phyloP scores from a whole-genome alignment of 2,329 filamentous ascomycete genomes.

The Botrytis pseudocinerea region DNA sequence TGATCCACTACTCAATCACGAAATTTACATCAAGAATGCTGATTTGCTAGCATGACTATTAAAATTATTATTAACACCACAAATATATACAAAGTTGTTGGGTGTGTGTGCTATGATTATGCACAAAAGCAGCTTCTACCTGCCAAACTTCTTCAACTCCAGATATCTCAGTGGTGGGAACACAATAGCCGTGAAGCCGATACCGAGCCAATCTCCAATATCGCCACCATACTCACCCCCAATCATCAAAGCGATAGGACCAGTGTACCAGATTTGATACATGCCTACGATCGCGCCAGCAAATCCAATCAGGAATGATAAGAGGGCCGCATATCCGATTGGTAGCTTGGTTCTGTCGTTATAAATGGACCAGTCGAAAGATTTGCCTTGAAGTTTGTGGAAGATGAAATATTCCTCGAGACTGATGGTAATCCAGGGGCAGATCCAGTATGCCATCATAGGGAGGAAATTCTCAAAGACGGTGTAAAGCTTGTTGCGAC shows the following conservation, averaged over 20 bases:
- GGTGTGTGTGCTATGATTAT: background rate
- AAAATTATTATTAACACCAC: background rate
- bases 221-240: conserved; percentile 49
- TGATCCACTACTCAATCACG: background rate
- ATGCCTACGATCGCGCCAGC: conserved; percentile 66
- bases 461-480: conserved; percentile 53
- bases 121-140: conserved; percentile 32
- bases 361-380: conserved; percentile 58
- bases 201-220: conserved; percentile 54
- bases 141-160: conserved; percentile 50
- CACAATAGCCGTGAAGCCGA: conserved; percentile 49
- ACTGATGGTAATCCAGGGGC: conserved; percentile 54
- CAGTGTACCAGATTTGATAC: conserved; percentile 66
- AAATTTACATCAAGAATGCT: background rate
- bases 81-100: background rate
- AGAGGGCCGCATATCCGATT: conserved; percentile 59
- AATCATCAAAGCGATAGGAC: conserved; percentile 62
- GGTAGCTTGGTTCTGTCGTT: conserved; percentile 58
- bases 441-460: conserved; percentile 60
- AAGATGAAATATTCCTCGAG: conserved; percentile 68
- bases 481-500: conserved; percentile 27
- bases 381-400: conserved; percentile 54
- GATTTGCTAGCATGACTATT: background rate
- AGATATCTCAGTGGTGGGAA: conserved; percentile 51
- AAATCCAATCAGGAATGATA: conserved; percentile 62